These are phyloP conservation scores for Polyporus arcularius DNA, from an alignment of 768 basidiomycete species.

Conservation along the genomic window DNA sequence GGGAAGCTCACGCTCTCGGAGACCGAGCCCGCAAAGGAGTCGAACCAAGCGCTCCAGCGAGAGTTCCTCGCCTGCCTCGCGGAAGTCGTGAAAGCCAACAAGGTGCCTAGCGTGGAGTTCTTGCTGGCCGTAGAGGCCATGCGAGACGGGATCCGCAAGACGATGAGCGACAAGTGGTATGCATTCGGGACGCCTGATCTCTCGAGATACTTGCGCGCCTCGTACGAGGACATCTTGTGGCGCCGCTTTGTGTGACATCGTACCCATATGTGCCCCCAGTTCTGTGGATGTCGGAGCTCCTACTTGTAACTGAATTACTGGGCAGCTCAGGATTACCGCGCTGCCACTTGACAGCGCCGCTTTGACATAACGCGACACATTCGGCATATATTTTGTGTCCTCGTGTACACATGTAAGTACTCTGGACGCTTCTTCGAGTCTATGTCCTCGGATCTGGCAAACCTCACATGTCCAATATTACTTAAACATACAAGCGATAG, in stretches of 20 bases:
- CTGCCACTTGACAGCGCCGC: no score
- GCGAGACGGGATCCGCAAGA: background rate
- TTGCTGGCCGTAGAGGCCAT: background rate
- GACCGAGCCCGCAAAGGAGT: background rate
- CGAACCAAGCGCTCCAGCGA: constrained; percentile 7
- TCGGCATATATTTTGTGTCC: no score
- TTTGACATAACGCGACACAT: no score
- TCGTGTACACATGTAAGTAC: no score
- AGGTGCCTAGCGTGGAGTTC: constrained; percentile 6
- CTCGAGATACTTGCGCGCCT: background rate
- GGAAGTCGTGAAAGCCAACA: constrained; percentile 5
- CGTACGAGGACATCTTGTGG: constrained; percentile 6
- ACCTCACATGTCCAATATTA: background rate
- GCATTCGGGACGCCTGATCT: constrained; percentile 7
- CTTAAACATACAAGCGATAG: background rate
- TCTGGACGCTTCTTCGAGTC: background rate
- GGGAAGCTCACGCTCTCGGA: constrained; percentile 5
- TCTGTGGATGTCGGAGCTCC: background rate
- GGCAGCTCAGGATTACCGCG: no score
- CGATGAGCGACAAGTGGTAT: constrained; percentile 10
- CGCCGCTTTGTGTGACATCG: background rate
- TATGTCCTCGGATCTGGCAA: no score
- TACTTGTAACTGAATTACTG: no score
- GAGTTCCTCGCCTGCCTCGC: constrained; percentile 14
- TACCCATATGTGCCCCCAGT: background rate